A percentile compares a stretch with the other conserved stretches of the same genome.
phyloP scores from a whole-genome alignment of 345 rosid species.

The Aegle marmelos region DNA sequence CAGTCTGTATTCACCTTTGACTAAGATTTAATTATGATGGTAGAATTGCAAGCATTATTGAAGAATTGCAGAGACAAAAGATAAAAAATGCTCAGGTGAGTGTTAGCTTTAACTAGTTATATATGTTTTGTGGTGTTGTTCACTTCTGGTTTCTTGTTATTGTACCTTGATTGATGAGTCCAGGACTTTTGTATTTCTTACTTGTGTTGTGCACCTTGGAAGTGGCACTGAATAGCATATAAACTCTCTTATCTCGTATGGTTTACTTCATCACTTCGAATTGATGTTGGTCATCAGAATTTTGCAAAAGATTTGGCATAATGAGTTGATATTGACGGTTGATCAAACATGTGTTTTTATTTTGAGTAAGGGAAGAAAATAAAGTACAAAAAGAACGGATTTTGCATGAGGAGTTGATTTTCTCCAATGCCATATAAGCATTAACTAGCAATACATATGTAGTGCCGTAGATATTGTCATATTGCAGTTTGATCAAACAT shows the following conservation, averaged over 20 bases:
- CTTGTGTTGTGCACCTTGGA: background rate
- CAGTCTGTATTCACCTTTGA: background rate
- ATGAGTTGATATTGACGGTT: background rate
- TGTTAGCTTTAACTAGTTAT: background rate
- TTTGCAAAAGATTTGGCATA: background rate
- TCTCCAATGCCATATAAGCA: background rate
- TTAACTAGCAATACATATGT: background rate
- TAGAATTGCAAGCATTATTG: constrained; percentile 64
- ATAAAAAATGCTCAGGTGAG: constrained; percentile 69
- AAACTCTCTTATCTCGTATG: background rate
- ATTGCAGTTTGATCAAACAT: background rate
- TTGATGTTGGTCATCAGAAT: background rate
- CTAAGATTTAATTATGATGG: constrained; percentile 31
- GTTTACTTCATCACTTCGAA: background rate
- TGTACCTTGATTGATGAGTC: background rate
- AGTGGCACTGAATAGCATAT: background rate
- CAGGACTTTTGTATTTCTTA: background rate
- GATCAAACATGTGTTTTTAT: background rate
- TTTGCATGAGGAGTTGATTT: background rate
- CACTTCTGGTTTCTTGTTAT: background rate
- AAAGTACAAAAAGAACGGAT: background rate
- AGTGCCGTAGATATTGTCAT: background rate
- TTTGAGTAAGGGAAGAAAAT: background rate
- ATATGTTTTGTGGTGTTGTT: background rate
- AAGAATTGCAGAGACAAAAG: constrained; percentile 79